phyloP scores from a whole-genome alignment of 2,329 filamentous ascomycete species.

The Mycosphaerella arachidis region DNA sequence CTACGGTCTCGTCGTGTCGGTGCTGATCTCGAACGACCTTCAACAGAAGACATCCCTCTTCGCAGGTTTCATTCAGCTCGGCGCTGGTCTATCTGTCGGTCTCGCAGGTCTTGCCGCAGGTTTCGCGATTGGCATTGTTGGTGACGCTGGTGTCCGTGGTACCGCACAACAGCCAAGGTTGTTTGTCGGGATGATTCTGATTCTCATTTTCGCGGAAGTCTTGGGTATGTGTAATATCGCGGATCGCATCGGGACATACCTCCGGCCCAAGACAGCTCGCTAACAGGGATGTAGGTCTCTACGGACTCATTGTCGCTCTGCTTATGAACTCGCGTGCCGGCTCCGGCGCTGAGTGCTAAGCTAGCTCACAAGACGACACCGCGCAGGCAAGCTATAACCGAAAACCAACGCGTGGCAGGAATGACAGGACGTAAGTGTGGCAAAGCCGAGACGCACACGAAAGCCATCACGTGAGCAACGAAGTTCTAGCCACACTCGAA shows the following conservation, averaged over 20 bases:
- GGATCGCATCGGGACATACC: background rate
- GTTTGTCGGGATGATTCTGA: constrained; percentile 97
- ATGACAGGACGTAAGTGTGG: background rate
- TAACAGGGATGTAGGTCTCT: constrained; percentile 65
- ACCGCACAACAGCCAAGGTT: constrained; percentile 78
- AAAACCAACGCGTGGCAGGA: constrained; percentile 18
- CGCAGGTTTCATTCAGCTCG: constrained; percentile 51
- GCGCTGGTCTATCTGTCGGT: constrained; percentile 49
- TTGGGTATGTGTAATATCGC: constrained; percentile 63
- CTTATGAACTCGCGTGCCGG: constrained; percentile 95
- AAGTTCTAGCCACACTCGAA: background rate
- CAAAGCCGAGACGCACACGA: constrained; percentile 1
- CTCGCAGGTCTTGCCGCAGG: constrained; percentile 39
- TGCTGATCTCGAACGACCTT: constrained; percentile 52
- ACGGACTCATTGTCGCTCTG: constrained; percentile 96
- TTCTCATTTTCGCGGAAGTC: constrained; percentile 99
- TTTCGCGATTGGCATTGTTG: constrained; percentile 52
- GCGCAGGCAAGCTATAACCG: constrained; percentile 37
- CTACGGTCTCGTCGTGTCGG: constrained; percentile 57
- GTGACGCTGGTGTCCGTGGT: constrained; percentile 83
- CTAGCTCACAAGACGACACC: constrained; percentile 50
- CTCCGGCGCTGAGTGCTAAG: constrained; percentile 55
- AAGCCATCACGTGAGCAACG: background rate
- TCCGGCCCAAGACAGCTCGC: constrained; percentile 1
- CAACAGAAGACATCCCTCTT: constrained; percentile 45